Conservation (phyloP, 345 rosid species). For the Aquilaria sinensis region DNA sequence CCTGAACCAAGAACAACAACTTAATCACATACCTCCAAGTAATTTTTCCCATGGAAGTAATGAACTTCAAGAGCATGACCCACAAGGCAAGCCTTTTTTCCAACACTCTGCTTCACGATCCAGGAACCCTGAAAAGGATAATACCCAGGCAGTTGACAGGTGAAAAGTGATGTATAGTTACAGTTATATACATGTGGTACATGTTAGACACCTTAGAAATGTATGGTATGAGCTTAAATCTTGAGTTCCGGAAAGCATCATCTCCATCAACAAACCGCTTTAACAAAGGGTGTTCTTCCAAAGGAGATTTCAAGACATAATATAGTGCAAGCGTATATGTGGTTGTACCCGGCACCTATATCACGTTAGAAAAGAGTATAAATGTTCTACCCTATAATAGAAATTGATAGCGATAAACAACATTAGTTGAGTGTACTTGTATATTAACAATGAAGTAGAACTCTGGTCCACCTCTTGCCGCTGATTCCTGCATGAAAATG, state of each 20-base stretch:
- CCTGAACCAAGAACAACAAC: background rate
- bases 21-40: constrained; percentile 63
- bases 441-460: constrained; percentile 82
- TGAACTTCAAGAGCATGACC: constrained; percentile 69
- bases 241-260: constrained; percentile 81
- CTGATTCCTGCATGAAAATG: constrained; percentile 36
- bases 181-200: background rate
- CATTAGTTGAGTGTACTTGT: constrained; percentile 37
- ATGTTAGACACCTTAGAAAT: constrained; percentile 56
- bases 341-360: constrained; percentile 69
- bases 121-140: constrained; percentile 67
- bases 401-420: background rate
- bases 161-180: background rate
- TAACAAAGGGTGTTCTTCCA: constrained; percentile 69
- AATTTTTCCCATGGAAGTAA: constrained; percentile 67
- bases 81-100: constrained; percentile 78
- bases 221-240: constrained; percentile 91
- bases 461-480: constrained; percentile 52
- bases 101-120: constrained; percentile 95
- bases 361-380: background rate
- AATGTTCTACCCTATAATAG: background rate
- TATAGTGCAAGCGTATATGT: constrained; percentile 61
- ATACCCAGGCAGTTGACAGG: background rate
- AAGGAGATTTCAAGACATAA: constrained; percentile 63
- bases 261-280: constrained; percentile 80